A percentile compares a stretch with the other conserved stretches of the same genome.
Evolutionary conservation across 768 basidiomycete genomes (phyloP).

Genomic region (Plicaturopsis crispa): DNA sequence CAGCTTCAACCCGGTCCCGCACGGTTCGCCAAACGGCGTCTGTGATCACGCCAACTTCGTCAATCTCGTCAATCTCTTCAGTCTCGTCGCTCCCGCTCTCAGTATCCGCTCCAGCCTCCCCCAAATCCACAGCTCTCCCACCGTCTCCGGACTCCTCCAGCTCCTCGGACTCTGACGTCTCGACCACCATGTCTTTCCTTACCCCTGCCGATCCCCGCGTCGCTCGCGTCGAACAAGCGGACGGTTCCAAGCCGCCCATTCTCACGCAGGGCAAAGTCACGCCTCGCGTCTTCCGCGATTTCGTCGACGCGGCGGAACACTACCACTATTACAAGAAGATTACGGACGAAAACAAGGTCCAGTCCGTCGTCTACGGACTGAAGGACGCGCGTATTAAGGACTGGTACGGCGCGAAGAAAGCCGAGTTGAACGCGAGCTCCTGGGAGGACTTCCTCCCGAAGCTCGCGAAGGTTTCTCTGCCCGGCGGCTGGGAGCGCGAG

Average conservation of each 20-base stretch:
- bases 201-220: not conserved
- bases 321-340: slow-evolving; percentile 1
- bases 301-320: slow-evolving; percentile 2
- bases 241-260: slow-evolving; percentile 1
- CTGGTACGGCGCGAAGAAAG: slow-evolving; percentile 5
- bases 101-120: no score
- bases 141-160: no score
- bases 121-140: no score
- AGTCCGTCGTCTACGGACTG: slow-evolving; percentile 2
- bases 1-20: no score
- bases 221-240: slow-evolving; percentile 1
- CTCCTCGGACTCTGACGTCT: no score
- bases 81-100: no score
- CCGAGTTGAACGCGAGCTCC: not conserved
- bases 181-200: no score
- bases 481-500: not conserved
- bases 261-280: slow-evolving; percentile 4
- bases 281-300: not conserved
- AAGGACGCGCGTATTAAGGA: slow-evolving; percentile 4
- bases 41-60: no score
- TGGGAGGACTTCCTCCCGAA: no score
- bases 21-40: no score
- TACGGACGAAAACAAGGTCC: slow-evolving; percentile 2
- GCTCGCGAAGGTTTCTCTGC: not conserved
- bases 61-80: no score